Evolutionary conservation across 768 basidiomycete genomes (phyloP), one percentile per base, ranked within the genome.

Genomic region (Auricularia sp.): DNA sequence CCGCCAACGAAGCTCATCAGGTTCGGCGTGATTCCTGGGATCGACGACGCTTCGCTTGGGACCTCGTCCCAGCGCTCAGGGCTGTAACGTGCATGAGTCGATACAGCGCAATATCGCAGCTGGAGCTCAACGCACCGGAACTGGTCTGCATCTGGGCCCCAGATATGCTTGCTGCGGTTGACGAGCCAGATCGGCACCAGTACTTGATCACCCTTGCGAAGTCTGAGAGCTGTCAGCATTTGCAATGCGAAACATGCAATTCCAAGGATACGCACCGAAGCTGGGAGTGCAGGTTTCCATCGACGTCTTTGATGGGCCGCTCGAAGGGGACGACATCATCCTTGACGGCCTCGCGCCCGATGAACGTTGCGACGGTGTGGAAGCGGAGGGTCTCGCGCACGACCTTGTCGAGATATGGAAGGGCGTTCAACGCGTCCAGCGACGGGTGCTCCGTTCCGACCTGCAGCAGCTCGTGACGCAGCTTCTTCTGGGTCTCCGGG

Each of bases 401-500:
- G 62, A 86, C 82, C 70, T 79, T 80, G 69, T 88, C 87, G 53
- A 88, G 80, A 68, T 84, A 84, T 5, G 79, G 76, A 35, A 84
- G 77, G n/a, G 73, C 72, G 61, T 73, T 67, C 16, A 85, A 64
- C 16, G 70, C 71, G 16, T 75, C 74, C n/a, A 56, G 36, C 3
- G 65, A 63, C 12, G 62, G 63, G 16, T n/a, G 62, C n/a, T 62
- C 64, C 54, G 68, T 61, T 12, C 66, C 64, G 61, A 59, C 62
- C 39, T 36, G 35, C 33, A 70, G 63, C 16, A 61, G 44, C 44
- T 71, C 73, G 60, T 72, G 66, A 7, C 56, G 56, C 5, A 59
- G 56, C 56, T 23, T 34, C 34, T 23, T 29, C 66, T 89, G 87
- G 3, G 81, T 73, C 1, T 78, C 74, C 0, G 78, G 77, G 54